These are phyloP conservation scores for Camellia granthamiana DNA, from an alignment of 148 eudicot species.

Conservation along the genomic window DNA sequence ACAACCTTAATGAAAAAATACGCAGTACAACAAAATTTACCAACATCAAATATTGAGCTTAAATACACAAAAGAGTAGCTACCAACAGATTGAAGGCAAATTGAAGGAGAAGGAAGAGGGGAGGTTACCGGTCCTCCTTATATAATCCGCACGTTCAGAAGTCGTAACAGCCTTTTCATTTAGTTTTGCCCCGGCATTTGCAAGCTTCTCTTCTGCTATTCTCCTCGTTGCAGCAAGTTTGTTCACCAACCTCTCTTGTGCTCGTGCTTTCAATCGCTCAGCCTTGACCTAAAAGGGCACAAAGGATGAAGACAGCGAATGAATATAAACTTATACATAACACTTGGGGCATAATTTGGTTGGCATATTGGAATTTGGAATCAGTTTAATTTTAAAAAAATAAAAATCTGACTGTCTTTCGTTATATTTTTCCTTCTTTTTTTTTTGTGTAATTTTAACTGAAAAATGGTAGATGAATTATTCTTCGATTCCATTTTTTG, in stretches of 20 bases:
- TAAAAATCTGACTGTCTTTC: no score
- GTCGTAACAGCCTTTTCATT: constrained; percentile 82
- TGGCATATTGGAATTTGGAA: no score
- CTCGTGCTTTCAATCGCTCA: constrained; percentile 77
- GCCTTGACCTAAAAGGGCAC: constrained; percentile 59
- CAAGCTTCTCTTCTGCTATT: constrained; percentile 86
- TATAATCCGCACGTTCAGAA: constrained; percentile 84
- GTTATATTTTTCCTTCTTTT: no score
- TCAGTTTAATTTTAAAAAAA: no score
- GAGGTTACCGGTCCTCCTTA: constrained; percentile 86
- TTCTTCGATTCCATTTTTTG: no score
- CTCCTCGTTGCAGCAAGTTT: constrained; percentile 78
- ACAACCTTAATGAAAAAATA: background rate
- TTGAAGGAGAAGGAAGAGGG: constrained; percentile 84
- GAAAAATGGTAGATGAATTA: no score
- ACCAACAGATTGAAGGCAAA: constrained; percentile 81
- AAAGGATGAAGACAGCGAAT: background rate
- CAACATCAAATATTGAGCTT: background rate
- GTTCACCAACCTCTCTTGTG: constrained; percentile 76
- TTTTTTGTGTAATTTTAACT: no score
- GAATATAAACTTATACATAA: no score
- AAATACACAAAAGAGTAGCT: constrained; percentile 4
- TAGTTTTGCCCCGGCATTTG: constrained; percentile 76
- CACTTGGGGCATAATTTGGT: no score
- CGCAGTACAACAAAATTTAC: background rate